These are phyloP conservation scores for Boletus sp. DNA, from an alignment of 1,284 basidiomycete species.

Conservation along the genomic window DNA sequence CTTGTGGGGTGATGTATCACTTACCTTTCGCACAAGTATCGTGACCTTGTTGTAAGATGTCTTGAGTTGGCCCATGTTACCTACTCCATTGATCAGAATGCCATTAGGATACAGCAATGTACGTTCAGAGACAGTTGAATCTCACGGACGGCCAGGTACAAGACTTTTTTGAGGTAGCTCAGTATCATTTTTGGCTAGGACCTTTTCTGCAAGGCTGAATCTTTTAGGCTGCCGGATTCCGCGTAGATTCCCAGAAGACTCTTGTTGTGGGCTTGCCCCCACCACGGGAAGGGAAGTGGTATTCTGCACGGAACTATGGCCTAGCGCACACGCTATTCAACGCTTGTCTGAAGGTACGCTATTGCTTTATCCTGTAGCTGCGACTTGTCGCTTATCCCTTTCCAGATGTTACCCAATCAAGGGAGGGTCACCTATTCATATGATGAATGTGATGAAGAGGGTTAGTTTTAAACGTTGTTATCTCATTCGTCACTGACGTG, in stretches of 20 bases:
- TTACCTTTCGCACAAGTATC: slow-evolving; percentile 35
- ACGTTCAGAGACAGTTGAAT: slow-evolving; percentile 44
- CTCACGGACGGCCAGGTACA: slow-evolving; percentile 43
- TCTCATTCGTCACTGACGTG: slow-evolving; percentile 6
- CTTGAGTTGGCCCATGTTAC: neutral
- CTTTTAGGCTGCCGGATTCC: slow-evolving; percentile 40
- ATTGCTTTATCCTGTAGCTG: neutral
- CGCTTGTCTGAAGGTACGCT: slow-evolving; percentile 36
- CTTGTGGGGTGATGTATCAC: neutral
- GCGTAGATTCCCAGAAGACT: slow-evolving; percentile 41
- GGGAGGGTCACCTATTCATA: slow-evolving; percentile 24
- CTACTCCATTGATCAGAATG: neutral
- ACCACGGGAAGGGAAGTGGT: slow-evolving; percentile 36
- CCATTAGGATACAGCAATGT: slow-evolving; percentile 43
- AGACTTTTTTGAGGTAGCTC: slow-evolving; percentile 47
- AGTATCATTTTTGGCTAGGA: neutral
- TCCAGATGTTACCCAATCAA: slow-evolving; percentile 38
- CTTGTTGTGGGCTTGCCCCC: slow-evolving; percentile 48
- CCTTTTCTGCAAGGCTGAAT: neutral
- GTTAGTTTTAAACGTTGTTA: slow-evolving; percentile 9
- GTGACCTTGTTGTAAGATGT: slow-evolving; percentile 38
- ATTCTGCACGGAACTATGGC: slow-evolving; percentile 42
- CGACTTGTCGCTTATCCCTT: neutral
- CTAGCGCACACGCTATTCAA: slow-evolving; percentile 41
- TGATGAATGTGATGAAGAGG: slow-evolving; percentile 17